phyloP scores from a whole-genome alignment of 208 protist genomes.

The Trypanosoma congolense region DNA sequence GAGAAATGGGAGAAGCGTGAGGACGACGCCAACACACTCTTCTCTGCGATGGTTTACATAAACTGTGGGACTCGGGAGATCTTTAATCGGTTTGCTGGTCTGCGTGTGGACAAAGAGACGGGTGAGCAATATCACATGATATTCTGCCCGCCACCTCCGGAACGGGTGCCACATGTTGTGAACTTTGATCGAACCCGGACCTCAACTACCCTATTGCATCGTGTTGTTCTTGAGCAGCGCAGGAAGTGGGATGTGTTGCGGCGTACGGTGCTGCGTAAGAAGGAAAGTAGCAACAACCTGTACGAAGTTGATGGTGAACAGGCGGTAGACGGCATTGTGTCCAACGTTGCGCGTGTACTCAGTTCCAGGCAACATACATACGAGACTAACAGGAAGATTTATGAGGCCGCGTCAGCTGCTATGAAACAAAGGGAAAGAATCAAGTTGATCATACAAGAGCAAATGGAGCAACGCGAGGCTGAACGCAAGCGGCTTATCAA shows the following conservation, averaged over 20 bases:
- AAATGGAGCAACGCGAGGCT: constrained; percentile 52
- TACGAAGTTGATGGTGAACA: constrained; percentile 55
- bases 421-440: constrained; percentile 31
- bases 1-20: constrained; percentile 34
- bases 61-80: constrained; percentile 57
- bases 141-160: constrained; percentile 63
- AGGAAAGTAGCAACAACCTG: constrained; percentile 28
- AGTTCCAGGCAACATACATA: constrained; percentile 30
- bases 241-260: constrained; percentile 43
- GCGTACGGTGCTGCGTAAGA: constrained; percentile 37
- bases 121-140: constrained; percentile 78
- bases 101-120: constrained; percentile 77
- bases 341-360: constrained; percentile 30
- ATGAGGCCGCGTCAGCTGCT: constrained; percentile 36
- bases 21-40: constrained; percentile 22
- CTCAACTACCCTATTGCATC: constrained; percentile 62
- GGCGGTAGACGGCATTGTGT: constrained; percentile 25
- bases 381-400: constrained; percentile 26
- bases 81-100: constrained; percentile 74
- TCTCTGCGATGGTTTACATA: constrained; percentile 60
- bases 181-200: constrained; percentile 54
- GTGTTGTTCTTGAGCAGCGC: constrained; percentile 58
- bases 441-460: constrained; percentile 26
- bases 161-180: constrained; percentile 62
- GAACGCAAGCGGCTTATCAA: constrained; percentile 52